Conservation (phyloP, 2,329 filamentous ascomycete genomes). For the Cladosporium sp. region DNA sequence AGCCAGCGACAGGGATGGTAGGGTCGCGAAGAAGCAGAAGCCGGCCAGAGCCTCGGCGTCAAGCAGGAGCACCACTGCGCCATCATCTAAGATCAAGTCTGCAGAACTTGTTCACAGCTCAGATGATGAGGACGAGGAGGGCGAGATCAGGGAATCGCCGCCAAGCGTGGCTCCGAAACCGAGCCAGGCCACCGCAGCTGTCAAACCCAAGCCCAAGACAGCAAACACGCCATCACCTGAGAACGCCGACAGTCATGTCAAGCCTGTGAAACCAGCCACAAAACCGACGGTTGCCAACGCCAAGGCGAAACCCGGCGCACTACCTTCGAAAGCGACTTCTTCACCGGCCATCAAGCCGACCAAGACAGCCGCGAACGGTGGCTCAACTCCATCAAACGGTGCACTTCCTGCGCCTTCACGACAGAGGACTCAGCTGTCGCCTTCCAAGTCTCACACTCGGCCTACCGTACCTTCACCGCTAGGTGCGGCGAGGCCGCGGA, state of each 20-base stretch:
- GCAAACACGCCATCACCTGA: conserved; percentile 16
- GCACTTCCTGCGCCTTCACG: conserved; percentile 15
- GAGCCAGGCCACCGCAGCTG: conserved; percentile 17
- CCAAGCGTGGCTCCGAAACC: conserved; percentile 9
- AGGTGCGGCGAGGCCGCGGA: conserved; percentile 55
- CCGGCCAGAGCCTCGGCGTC: conserved; percentile 15
- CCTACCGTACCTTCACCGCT: conserved; percentile 58
- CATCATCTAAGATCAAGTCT: conserved; percentile 44
- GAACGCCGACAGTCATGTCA: conserved; percentile 18
- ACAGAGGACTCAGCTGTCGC: conserved; percentile 28
- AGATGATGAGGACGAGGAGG: conserved; percentile 37
- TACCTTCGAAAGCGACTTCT: conserved; percentile 16
- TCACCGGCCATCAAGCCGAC: conserved; percentile 17
- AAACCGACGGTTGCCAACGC: conserved; percentile 16
- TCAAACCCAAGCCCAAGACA: conserved; percentile 17
- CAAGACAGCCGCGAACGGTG: conserved; percentile 10
- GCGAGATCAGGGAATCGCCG: conserved; percentile 19
- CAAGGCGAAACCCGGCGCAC: conserved; percentile 9
- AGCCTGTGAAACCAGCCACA: conserved; percentile 18
- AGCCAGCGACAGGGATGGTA: conserved; percentile 24
- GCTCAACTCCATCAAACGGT: conserved; percentile 7
- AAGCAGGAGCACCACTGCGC: conserved; percentile 19
- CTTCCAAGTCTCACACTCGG: conserved; percentile 31
- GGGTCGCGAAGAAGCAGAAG: conserved; percentile 5
- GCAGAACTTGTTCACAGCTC: conserved; percentile 50